phyloP scores from a whole-genome alignment of 139 green algal genomes.

The Spirogloea muscicola region DNA sequence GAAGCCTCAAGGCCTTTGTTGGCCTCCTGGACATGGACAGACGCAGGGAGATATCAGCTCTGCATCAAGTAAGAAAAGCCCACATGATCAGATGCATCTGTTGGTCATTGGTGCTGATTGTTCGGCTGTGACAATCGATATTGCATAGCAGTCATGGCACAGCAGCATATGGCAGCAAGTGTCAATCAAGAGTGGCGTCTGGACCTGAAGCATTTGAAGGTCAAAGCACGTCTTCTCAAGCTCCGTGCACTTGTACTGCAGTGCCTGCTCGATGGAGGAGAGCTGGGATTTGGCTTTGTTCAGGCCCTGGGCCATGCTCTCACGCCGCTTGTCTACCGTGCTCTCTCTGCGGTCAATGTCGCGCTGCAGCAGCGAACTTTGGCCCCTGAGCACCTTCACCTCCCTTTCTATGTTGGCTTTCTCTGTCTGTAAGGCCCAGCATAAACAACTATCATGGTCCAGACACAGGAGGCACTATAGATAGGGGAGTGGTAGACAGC shows the following conservation, averaged over 20 bases:
- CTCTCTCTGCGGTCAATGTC: slow-evolving; percentile 74
- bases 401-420: slow-evolving; percentile 75
- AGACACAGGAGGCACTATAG: slow-evolving; percentile 1
- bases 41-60: too few relatives aligned
- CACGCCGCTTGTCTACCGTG: slow-evolving; percentile 49
- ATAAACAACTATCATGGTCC: background rate
- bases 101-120: too few relatives aligned
- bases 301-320: slow-evolving; percentile 11
- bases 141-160: too few relatives aligned
- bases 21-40: too few relatives aligned
- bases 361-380: slow-evolving; percentile 64
- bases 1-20: background rate
- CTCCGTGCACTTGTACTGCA: slow-evolving; percentile 15
- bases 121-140: too few relatives aligned
- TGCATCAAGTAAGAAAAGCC: too few relatives aligned
- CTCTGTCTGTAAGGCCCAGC: slow-evolving; percentile 57
- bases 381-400: slow-evolving; percentile 63
- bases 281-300: slow-evolving; percentile 2
- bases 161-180: too few relatives aligned
- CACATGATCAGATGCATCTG: too few relatives aligned
- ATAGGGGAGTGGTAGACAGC: too few relatives aligned
- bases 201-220: slow-evolving; percentile 24
- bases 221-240: slow-evolving; percentile 18
- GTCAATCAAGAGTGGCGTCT: too few relatives aligned
- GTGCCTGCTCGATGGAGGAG: background rate